Percentiles rank a stretch among this genome's conserved stretches.
phyloP scores from a whole-genome alignment of 306 rosid species.

The Erythrophleum fordii region DNA sequence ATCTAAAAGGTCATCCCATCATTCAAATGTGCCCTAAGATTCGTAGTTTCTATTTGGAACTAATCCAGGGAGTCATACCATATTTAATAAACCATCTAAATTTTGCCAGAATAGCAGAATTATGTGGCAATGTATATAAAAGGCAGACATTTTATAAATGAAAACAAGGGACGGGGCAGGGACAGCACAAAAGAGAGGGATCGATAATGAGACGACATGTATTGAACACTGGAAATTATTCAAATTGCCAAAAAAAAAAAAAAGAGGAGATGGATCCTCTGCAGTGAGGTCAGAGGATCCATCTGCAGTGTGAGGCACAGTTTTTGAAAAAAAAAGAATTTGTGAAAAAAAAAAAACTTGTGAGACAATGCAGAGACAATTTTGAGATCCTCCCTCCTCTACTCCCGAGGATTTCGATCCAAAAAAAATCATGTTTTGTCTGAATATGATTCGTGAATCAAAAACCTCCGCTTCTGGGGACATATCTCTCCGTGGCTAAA shows the following conservation, averaged over 20 bases:
- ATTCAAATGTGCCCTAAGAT: too few species aligned
- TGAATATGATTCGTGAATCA: constrained; percentile 1
- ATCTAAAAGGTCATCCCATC: too few species aligned
- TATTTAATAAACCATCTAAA: background rate
- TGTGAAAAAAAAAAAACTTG: too few species aligned
- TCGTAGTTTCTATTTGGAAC: too few species aligned
- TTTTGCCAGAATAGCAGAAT: background rate
- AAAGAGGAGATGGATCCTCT: too few species aligned
- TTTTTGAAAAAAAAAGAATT: too few species aligned
- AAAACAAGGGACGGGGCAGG: background rate
- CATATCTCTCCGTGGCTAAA: constrained; percentile 25
- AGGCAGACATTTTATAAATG: background rate
- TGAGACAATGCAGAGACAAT: too few species aligned
- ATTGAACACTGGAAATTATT: constrained; percentile 7
- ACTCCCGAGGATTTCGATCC: too few species aligned
- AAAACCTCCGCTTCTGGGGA: constrained; percentile 7
- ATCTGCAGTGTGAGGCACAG: too few species aligned
- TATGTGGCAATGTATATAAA: background rate
- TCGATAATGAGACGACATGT: background rate
- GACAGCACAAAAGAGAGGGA: constrained; percentile 1
- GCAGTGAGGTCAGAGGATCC: too few species aligned
- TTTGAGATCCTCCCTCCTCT: too few species aligned
- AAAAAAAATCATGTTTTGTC: background rate
- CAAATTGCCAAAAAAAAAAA: background rate
- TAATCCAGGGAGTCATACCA: too few species aligned